phyloP scores from a whole-genome alignment of 306 rosid species.

The Prunus padus region DNA sequence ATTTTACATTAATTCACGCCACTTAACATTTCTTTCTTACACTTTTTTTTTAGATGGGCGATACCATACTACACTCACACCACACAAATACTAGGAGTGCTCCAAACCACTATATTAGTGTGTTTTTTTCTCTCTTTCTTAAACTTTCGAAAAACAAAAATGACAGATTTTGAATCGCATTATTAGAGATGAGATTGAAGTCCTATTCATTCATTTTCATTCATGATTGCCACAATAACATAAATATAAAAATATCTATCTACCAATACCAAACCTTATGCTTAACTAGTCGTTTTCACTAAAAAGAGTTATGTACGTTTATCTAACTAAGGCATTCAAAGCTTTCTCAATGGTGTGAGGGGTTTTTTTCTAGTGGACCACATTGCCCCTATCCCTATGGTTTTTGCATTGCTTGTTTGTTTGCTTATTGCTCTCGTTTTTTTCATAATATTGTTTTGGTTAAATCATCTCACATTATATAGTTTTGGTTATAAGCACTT shows the following conservation, averaged over 20 bases:
- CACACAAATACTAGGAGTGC: no score
- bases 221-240: no score
- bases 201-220: no score
- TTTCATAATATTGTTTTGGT: no score
- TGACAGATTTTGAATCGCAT: no score
- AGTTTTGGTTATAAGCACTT: no score
- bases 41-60: no score
- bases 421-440: neutral
- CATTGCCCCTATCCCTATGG: neutral
- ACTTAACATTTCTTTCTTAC: neutral
- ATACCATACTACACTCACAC: no score
- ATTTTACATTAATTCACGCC: neutral
- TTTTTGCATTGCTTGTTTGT: neutral
- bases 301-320: conserved; percentile 31
- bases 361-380: neutral
- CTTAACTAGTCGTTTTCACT: conserved; percentile 24
- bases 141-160: no score
- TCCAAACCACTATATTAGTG: no score
- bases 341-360: neutral
- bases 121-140: no score
- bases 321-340: neutral
- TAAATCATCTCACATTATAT: no score
- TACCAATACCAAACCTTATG: neutral
- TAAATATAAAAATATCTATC: neutral
- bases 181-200: conserved; percentile 14